Evolutionary conservation across 371 early-diverging fungal species (phyloP), one percentile per base, ranked within the genome.

Genomic region (Mucor sp.): DNA sequence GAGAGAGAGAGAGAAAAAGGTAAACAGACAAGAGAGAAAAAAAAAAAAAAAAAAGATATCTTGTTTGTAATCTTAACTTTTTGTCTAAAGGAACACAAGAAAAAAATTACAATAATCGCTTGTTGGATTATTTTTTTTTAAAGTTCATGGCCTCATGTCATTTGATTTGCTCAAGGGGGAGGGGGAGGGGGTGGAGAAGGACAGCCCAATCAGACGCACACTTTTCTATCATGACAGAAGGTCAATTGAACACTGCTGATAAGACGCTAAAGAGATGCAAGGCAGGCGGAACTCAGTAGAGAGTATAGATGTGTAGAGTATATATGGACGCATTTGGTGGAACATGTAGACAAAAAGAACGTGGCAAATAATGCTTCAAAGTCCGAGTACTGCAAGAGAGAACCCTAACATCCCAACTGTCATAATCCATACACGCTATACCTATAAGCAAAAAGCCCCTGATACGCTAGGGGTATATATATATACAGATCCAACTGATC

Each of bases 161-260:
- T 69, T 69, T 69, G 63, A 64, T 69, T 69, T 64, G 69, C 58
- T 43, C 30, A n/a, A n/a, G n/a, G n/a, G n/a, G n/a, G n/a, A n/a
- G n/a, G n/a, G n/a, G n/a, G n/a, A n/a, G n/a, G n/a, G n/a, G n/a
- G n/a, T n/a, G n/a, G n/a, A n/a, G 50, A 11, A 28, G 17, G 35
- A 32, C 48, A 35, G 30, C 60, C 64, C 63, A 63, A 63, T 60
- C 63, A 69, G 39, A 27, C 57, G 30, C 33, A 1, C 57, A 1
- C 57, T 57, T 33, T 57, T 19, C n/a, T 25, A 14, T 15, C 25
- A 53, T 53, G 53, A 27, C 53, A 25, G 27, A 1, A 53, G 0
- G 23, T 27, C 27, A 53, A 53, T 27, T 53, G 25, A 27, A 50
- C 7, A 0, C 27, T 53, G 4, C 30, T 30, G 30, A 6, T 6